Evolutionary conservation across 805 yeast genomes (phyloP), one percentile per base, ranked within the genome.

Genomic region (Lipomyces yamanashiensis): DNA sequence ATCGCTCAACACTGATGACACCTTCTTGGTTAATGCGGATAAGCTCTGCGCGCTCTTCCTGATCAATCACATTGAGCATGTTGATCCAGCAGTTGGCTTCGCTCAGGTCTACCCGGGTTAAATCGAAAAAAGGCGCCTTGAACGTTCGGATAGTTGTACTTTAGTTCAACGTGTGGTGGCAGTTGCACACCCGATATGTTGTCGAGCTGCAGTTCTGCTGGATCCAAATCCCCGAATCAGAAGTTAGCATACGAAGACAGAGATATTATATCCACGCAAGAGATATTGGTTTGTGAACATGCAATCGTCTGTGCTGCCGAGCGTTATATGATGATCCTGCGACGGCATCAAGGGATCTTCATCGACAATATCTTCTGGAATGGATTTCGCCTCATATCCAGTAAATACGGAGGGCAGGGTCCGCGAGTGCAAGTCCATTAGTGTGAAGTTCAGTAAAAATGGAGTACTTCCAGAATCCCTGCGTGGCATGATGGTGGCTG

Each of bases 11-110:
- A 13, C 21, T 43, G 19, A 50, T 40, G 15, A 40, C 61, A 28
- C 40, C n/a, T 19, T 50, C 51, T 9, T 21, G 40, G n/a, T 15
- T 39, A 12, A 37, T 6, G 5, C 47, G 54, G 36, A 56, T n/a
- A 2, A 47, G 33, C 13, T 47, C 60, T 7, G 10, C 33, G 15
- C 48, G 47, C 49, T 56, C 60, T 10, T 47, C 54, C 15, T 47
- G 15, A 41, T 47, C 36, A 15, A 47, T 49, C 41, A 34, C 28
- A 41, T 56, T 23, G 23, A 54, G 47, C 40, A 56, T 19, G 33
- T 33, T 56, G 7, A 47, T 19, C 60, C 60, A 56, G 12, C n/a
- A n/a, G n/a, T 56, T 47, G n/a, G 23, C 47, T 17, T 56, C 60
- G n/a, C n/a, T n/a, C 17, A n/a, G n/a, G 7, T 19, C 13, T n/a